These are phyloP conservation scores for Cercospora citrullina DNA, from an alignment of 2,329 filamentous ascomycete genomes.

Conservation along the genomic window DNA sequence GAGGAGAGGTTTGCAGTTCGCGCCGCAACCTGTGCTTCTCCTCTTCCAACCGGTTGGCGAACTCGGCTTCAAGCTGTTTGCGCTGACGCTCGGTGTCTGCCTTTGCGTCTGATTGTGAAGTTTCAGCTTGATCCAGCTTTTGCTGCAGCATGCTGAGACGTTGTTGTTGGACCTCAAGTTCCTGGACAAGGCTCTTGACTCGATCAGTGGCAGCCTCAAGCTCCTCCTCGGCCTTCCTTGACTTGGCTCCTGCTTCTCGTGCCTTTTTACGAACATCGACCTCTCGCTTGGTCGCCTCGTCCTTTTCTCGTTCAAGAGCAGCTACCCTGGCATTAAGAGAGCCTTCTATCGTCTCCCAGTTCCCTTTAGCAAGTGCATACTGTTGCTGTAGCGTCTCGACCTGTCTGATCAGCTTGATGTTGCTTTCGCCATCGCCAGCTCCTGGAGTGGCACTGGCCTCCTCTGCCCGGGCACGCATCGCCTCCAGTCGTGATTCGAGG, in stretches of 20 bases:
- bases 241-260: conserved; percentile 72
- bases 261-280: conserved; percentile 86
- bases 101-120: conserved; percentile 60
- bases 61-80: conserved; percentile 58
- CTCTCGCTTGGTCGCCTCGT: conserved; percentile 80
- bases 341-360: conserved; percentile 95
- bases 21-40: conserved; percentile 62
- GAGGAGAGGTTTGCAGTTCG: conserved; percentile 35
- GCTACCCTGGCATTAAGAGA: conserved; percentile 76
- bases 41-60: conserved; percentile 62
- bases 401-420: conserved; percentile 77
- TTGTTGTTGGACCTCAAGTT: conserved; percentile 60
- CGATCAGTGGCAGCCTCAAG: conserved; percentile 68
- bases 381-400: conserved; percentile 95
- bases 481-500: conserved; percentile 86
- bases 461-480: conserved; percentile 79
- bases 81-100: conserved; percentile 61
- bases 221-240: conserved; percentile 75
- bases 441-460: conserved; percentile 67
- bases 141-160: conserved; percentile 64
- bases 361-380: conserved; percentile 89
- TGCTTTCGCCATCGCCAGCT: conserved; percentile 60
- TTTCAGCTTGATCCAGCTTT: conserved; percentile 64
- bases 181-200: conserved; percentile 64
- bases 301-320: conserved; percentile 82